Evolutionary conservation across 129 eudicot species (phyloP).

Genomic region (Flaveria bidentis): DNA sequence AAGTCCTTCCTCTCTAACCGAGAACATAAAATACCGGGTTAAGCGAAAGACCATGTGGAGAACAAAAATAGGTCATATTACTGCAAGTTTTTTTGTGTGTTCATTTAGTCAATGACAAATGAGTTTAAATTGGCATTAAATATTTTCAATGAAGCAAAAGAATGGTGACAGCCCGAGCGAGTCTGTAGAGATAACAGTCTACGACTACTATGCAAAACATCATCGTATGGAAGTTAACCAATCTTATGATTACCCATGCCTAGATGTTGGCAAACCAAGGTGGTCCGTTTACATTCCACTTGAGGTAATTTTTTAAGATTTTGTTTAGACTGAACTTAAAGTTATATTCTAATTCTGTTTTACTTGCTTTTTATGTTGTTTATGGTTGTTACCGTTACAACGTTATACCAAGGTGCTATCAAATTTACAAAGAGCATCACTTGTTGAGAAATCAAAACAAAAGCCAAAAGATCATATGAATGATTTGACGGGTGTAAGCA

Average conservation of each 20-base stretch:
- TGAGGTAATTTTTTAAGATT: conserved; percentile 45
- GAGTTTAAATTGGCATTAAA: conserved; percentile 20
- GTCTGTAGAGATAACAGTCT: conserved; percentile 53
- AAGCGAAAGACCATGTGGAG: conserved; percentile 61
- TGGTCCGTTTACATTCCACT: conserved; percentile 72
- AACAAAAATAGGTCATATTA: conserved; percentile 50
- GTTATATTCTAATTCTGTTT: neutral
- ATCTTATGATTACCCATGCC: conserved; percentile 73
- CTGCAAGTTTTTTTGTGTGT: neutral
- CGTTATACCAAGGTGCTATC: too few species aligned
- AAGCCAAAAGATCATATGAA: conserved; percentile 77
- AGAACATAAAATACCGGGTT: conserved; percentile 72
- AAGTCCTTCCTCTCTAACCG: conserved; percentile 52
- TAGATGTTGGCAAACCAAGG: conserved; percentile 81
- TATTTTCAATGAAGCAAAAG: conserved; percentile 57
- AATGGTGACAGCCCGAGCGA: conserved; percentile 37
- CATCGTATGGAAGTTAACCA: conserved; percentile 45
- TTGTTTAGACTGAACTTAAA: neutral
- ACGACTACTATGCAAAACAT: conserved; percentile 57
- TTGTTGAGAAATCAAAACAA: too few species aligned
- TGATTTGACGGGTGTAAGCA: conserved; percentile 40
- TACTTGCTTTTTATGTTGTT: too few species aligned
- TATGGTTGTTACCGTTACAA: too few species aligned
- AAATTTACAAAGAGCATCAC: too few species aligned
- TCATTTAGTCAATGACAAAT: neutral